A percentile compares a stretch with the other conserved stretches of the same genome.
Conservation (phyloP, 495 filamentous ascomycete genomes). For the Talaromyces thailandensis region DNA sequence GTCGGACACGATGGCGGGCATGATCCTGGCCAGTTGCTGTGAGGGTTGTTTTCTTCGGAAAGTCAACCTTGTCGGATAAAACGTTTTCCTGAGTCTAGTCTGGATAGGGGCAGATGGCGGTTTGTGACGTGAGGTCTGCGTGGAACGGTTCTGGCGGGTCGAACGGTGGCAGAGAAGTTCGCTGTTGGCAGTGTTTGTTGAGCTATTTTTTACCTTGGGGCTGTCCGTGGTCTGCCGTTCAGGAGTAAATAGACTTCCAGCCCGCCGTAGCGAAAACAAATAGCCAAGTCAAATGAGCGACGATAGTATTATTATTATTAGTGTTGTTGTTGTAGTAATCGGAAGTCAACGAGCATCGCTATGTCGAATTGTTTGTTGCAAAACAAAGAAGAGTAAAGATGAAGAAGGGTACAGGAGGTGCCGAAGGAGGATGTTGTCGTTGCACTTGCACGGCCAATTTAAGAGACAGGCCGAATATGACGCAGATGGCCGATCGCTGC, state of each 20-base stretch:
- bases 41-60: not conserved
- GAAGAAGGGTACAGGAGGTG: not conserved
- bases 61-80: not conserved
- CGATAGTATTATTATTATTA: not conserved
- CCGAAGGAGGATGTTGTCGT: not conserved
- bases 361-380: not conserved
- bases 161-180: not conserved
- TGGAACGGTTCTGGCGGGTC: conserved; percentile 3
- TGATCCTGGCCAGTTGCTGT: conserved; percentile 7
- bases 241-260: conserved; percentile 3
- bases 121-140: conserved; percentile 5
- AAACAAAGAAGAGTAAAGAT: not conserved
- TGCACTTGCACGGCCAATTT: not conserved
- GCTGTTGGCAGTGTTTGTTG: not conserved
- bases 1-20: conserved; percentile 38
- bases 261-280: not conserved
- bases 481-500: conserved; percentile 1
- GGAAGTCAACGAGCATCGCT: not conserved
- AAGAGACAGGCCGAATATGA: not conserved
- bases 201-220: not conserved
- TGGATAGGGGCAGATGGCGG: conserved; percentile 3
- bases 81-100: conserved; percentile 1
- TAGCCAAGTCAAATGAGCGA: not conserved
- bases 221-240: not conserved
- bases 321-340: not conserved